Evolutionary conservation across 148 eudicot genomes (phyloP).

Genomic region (Camellia granthamiana): DNA sequence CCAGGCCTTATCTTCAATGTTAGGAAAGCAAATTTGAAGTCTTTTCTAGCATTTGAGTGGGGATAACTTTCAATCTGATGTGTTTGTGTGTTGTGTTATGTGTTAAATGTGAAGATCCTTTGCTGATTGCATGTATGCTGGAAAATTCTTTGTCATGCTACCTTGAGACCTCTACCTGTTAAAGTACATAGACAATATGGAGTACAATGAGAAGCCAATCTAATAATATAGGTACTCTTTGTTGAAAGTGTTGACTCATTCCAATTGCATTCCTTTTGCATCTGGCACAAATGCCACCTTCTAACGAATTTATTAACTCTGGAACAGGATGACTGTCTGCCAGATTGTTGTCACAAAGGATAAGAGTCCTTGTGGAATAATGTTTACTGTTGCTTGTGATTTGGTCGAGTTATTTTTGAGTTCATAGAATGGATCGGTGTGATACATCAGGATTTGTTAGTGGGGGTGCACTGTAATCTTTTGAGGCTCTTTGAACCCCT

Average conservation of each 20-base stretch:
- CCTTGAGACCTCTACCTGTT: background rate
- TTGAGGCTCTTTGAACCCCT: slow-evolving; percentile 7
- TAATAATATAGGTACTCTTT: background rate
- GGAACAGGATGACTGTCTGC: slow-evolving; percentile 25
- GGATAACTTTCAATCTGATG: background rate
- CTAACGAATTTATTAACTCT: background rate
- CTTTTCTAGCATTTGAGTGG: background rate
- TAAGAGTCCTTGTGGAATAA: slow-evolving; percentile 6
- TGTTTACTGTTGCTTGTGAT: slow-evolving; percentile 16
- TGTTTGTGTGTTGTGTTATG: background rate
- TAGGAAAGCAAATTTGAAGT: background rate
- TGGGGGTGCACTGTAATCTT: slow-evolving; percentile 34
- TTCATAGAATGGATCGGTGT: slow-evolving; percentile 55
- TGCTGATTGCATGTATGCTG: background rate
- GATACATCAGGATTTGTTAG: slow-evolving; percentile 86
- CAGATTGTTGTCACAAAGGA: slow-evolving; percentile 7
- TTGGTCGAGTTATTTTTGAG: slow-evolving; percentile 9
- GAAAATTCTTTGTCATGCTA: background rate
- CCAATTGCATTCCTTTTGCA: background rate
- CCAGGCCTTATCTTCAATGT: background rate
- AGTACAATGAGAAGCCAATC: background rate
- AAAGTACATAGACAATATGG: background rate
- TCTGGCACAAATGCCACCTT: background rate
- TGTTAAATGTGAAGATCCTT: slow-evolving; percentile 2
- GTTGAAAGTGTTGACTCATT: background rate